Evolutionary conservation across 140 eudicot species (phyloP).

Genomic region (Anethum foeniculum): DNA sequence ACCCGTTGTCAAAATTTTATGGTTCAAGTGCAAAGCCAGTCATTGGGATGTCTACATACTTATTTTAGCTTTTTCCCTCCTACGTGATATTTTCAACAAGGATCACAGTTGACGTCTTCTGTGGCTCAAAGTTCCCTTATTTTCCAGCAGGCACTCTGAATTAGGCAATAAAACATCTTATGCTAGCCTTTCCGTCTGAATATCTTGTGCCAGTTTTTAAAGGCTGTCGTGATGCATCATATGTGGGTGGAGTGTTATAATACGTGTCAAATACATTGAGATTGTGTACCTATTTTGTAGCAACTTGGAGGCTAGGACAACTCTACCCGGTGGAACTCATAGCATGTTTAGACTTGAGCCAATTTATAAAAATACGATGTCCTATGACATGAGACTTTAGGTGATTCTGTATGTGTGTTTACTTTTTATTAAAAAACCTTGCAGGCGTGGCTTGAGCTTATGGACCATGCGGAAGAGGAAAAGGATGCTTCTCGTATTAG

Average conservation of each 20-base stretch:
- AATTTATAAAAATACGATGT: neutral
- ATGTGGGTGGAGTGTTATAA: neutral
- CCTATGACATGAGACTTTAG: neutral
- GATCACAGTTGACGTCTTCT: neutral
- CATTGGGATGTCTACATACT: neutral
- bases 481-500: constrained; percentile 37
- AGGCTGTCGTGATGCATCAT: neutral
- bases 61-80: neutral
- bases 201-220: neutral
- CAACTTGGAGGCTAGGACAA: neutral
- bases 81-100: neutral
- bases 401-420: neutral
- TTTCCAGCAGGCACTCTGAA: neutral
- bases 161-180: neutral
- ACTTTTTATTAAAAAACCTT: constrained; percentile 6
- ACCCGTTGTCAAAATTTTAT: neutral
- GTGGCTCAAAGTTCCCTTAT: neutral
- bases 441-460: constrained; percentile 75
- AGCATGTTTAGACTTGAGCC: neutral
- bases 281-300: neutral
- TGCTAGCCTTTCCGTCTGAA: neutral
- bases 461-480: constrained; percentile 55
- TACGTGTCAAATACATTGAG: neutral
- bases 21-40: neutral
- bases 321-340: neutral